A percentile compares a stretch with the other conserved stretches of the same genome.
Conservation (phyloP, 225 moss, liverwort and hornwort genomes). For the Physcomitrellopsis africana region DNA sequence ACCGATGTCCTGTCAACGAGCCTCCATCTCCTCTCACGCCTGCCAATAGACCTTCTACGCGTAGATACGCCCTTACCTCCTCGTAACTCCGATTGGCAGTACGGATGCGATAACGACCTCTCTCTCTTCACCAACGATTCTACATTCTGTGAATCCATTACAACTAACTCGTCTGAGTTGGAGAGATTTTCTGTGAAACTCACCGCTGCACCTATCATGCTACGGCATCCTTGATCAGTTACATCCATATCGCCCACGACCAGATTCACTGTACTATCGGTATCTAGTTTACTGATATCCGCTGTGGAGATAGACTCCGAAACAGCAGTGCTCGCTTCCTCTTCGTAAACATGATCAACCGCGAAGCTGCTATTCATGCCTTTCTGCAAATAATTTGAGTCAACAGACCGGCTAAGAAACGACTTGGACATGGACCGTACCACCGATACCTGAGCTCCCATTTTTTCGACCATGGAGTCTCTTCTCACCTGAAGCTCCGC, state of each 20-base stretch:
- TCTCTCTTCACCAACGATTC: not conserved
- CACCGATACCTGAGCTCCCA: constrained; percentile 44
- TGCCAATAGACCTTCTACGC: not conserved
- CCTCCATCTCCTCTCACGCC: constrained; percentile 24
- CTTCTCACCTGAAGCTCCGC: constrained; percentile 43
- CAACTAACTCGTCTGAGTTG: not conserved
- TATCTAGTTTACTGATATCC: too few relatives aligned
- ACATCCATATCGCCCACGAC: not conserved
- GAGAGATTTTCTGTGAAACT: not conserved
- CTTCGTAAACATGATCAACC: not conserved
- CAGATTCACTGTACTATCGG: not conserved
- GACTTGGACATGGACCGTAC: constrained; percentile 51
- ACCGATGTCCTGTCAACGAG: constrained; percentile 8
- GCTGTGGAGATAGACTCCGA: not conserved
- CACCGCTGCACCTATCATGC: not conserved
- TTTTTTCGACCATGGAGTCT: constrained; percentile 48
- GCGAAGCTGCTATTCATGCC: not conserved
- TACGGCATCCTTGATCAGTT: not conserved
- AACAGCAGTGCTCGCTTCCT: not conserved
- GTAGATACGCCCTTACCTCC: not conserved
- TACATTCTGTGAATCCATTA: not conserved
- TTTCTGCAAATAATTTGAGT: not conserved
- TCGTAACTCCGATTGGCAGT: not conserved
- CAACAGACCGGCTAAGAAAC: constrained; percentile 36
- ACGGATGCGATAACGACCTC: not conserved